Conservation (phyloP, 352 stramenopile species). For the Phytophthora sojae region DNA sequence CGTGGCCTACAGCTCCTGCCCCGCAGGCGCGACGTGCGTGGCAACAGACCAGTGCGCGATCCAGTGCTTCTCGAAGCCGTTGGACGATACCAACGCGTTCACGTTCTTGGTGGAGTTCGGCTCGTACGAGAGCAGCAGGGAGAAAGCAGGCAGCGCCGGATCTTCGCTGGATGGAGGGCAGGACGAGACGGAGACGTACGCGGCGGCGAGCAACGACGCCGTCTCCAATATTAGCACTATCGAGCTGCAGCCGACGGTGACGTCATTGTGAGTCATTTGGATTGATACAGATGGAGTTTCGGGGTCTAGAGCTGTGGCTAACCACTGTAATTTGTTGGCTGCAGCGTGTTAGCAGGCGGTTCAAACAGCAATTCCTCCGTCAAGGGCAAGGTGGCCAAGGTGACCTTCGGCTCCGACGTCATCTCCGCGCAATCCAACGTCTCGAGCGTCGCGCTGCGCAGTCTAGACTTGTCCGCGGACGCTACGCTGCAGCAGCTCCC, state of each 20-base stretch:
- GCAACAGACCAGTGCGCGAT: slow-evolving; percentile 44
- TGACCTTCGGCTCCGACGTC: slow-evolving; percentile 36
- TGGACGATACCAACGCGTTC: slow-evolving; percentile 43
- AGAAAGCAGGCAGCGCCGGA: slow-evolving; percentile 14
- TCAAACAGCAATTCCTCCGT: slow-evolving; percentile 29
- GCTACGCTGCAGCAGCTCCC: slow-evolving; percentile 38
- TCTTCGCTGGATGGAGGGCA: slow-evolving; percentile 16
- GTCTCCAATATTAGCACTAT: slow-evolving; percentile 35
- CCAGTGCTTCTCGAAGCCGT: slow-evolving; percentile 51
- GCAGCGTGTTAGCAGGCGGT: slow-evolving; percentile 37
- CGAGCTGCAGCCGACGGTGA: slow-evolving; percentile 31
- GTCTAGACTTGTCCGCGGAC: slow-evolving; percentile 36
- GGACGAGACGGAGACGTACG: slow-evolving; percentile 38
- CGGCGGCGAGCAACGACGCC: slow-evolving; percentile 46
- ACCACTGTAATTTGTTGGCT: slow-evolving; percentile 4
- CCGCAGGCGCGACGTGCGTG: slow-evolving; percentile 31
- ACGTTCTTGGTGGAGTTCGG: slow-evolving; percentile 70
- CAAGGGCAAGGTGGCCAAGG: slow-evolving; percentile 47
- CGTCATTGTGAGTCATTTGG: slow-evolving; percentile 33
- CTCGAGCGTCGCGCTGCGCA: slow-evolving; percentile 38
- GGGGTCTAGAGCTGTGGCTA: not conserved
- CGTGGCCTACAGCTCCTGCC: slow-evolving; percentile 51
- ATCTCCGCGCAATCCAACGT: slow-evolving; percentile 39
- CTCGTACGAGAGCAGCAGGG: slow-evolving; percentile 38
- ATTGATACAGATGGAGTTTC: not conserved